These are phyloP conservation scores for Pugionium cornutum DNA, from an alignment of 345 rosid genomes.

Conservation along the genomic window DNA sequence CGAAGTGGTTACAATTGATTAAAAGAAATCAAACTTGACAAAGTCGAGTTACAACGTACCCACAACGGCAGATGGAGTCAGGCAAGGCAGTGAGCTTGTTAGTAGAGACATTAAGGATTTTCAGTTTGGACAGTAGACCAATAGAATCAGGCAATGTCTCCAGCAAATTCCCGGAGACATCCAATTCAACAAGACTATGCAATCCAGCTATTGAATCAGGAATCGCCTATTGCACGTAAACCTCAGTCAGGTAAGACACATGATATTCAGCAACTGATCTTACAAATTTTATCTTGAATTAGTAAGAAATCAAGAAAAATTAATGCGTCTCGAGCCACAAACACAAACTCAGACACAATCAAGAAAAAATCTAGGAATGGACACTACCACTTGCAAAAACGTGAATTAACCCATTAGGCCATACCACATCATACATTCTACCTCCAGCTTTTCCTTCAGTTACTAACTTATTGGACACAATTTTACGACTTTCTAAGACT, in stretches of 20 bases:
- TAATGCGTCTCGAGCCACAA: not conserved
- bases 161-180: conserved; percentile 72
- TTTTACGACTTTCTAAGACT: conserved; percentile 6
- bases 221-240: conserved; percentile 53
- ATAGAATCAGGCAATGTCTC: conserved; percentile 83
- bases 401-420: conserved; percentile 2
- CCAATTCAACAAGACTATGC: conserved; percentile 69
- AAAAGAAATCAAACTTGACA: not conserved
- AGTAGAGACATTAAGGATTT: conserved; percentile 61
- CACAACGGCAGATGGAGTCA: conserved; percentile 79
- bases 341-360: conserved; percentile 13
- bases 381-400: conserved; percentile 14
- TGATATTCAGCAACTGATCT: not conserved
- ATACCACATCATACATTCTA: not conserved
- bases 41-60: conserved; percentile 45
- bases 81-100: conserved; percentile 77
- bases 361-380: conserved; percentile 14
- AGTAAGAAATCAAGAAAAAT: conserved; percentile 1
- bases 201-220: conserved; percentile 95
- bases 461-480: conserved; percentile 21
- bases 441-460: not conserved
- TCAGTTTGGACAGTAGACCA: conserved; percentile 72
- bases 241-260: conserved; percentile 18
- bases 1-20: conserved; percentile 8
- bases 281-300: not conserved